phyloP scores from a whole-genome alignment of 768 basidiomycete species.

The Leucosporidium yakuticum region DNA sequence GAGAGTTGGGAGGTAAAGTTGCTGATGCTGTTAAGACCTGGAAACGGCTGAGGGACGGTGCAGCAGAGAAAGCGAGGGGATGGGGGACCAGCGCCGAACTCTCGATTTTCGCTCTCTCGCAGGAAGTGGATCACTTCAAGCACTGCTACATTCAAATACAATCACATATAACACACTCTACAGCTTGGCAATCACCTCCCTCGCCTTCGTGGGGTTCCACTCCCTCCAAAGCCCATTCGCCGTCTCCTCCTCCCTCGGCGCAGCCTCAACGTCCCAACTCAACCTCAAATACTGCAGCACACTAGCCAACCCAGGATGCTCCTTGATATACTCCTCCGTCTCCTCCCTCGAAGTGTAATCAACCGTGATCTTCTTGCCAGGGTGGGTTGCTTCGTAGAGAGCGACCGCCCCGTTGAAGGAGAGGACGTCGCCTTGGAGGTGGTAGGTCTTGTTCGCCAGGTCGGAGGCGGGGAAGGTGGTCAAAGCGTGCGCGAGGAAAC shows the following conservation, averaged over 20 bases:
- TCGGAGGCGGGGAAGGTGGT: neutral
- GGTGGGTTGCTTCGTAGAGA: neutral
- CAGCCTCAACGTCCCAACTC: neutral
- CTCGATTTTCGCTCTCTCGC: too few species aligned
- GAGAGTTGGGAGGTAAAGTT: too few species aligned
- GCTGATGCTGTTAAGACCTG: too few species aligned
- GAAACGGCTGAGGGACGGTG: too few species aligned
- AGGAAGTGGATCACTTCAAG: too few species aligned
- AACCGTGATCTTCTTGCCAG: neutral
- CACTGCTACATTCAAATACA: too few species aligned
- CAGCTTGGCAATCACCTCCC: neutral
- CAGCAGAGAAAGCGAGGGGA: too few species aligned
- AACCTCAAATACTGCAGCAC: neutral
- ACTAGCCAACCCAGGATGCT: neutral
- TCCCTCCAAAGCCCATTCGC: neutral
- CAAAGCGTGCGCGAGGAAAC: conserved; percentile 12
- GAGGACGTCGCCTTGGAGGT: neutral
- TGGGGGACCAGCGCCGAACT: too few species aligned
- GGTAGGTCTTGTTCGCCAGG: neutral
- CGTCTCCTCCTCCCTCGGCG: neutral
- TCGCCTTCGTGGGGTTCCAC: neutral
- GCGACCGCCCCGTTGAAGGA: neutral
- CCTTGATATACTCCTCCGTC: neutral
- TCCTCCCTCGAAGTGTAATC: neutral
- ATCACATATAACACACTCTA: too few species aligned